These are phyloP conservation scores for Amanita rubescens DNA, from an alignment of 768 basidiomycete species.

Conservation along the genomic window DNA sequence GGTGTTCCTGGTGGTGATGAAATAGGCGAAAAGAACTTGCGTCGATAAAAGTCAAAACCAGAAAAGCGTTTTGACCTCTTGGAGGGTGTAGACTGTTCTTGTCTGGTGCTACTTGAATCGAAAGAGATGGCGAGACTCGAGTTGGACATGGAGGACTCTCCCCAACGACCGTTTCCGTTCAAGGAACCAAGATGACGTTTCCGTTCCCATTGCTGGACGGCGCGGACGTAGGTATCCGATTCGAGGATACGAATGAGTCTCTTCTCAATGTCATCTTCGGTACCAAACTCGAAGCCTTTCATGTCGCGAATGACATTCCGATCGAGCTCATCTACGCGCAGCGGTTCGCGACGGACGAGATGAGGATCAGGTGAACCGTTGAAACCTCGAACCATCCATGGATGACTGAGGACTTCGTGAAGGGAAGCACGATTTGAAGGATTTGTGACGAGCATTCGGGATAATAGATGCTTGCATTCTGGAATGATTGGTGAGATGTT, in stretches of 20 bases:
- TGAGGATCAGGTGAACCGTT: conserved; percentile 74
- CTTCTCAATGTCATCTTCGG: conserved; percentile 77
- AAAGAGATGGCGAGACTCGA: conserved; percentile 66
- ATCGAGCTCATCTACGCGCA: conserved; percentile 86
- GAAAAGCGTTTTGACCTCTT: conserved; percentile 85
- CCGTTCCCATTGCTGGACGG: conserved; percentile 74
- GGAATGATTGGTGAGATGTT: neutral
- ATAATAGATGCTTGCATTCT: conserved; percentile 94
- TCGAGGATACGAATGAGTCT: conserved; percentile 66
- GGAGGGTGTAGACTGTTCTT: conserved; percentile 34
- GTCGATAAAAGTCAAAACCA: conserved; percentile 89
- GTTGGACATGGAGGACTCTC: conserved; percentile 55
- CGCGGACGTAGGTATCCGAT: conserved; percentile 67
- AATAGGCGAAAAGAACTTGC: conserved; percentile 75
- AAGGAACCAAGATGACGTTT: conserved; percentile 39
- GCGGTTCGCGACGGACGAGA: conserved; percentile 82
- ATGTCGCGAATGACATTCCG: conserved; percentile 79
- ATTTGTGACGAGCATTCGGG: conserved; percentile 94
- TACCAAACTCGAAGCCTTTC: conserved; percentile 96
- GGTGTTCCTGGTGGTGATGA: conserved; percentile 36
- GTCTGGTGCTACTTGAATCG: conserved; percentile 37
- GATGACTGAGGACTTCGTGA: conserved; percentile 77
- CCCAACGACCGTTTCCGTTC: conserved; percentile 34
- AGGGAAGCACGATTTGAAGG: conserved; percentile 80
- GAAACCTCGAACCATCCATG: conserved; percentile 91